Evolutionary conservation across 2,329 filamentous ascomycete genomes (phyloP).

Genomic region (Alternaria metachromatica): DNA sequence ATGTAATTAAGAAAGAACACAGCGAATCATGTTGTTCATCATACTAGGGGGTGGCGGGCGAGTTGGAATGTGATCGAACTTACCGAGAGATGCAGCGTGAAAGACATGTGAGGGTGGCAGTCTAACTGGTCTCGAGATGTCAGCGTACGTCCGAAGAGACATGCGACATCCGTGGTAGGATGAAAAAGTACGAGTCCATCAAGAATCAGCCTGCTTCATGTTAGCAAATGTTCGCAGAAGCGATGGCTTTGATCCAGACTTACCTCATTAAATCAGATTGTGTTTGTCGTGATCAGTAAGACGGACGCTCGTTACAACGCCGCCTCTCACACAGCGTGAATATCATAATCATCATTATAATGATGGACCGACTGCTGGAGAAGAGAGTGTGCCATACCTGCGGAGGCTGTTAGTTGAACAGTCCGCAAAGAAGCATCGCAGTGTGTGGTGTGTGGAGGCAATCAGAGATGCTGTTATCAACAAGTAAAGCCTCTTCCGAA

Average conservation of each 20-base stretch:
- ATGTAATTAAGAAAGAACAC: constrained; percentile 68
- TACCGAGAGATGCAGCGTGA: constrained; percentile 17
- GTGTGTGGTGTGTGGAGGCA: constrained; percentile 23
- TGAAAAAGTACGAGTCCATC: constrained; percentile 40
- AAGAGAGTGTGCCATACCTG: constrained; percentile 40
- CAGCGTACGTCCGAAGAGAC: constrained; percentile 25
- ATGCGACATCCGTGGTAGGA: constrained; percentile 14
- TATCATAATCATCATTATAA: constrained; percentile 69
- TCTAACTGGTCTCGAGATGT: constrained; percentile 21
- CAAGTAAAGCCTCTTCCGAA: constrained; percentile 63
- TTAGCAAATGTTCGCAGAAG: constrained; percentile 26
- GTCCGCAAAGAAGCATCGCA: constrained; percentile 6
- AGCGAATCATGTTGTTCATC: constrained; percentile 67
- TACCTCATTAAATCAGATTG: constrained; percentile 77
- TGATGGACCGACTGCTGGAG: constrained; percentile 52
- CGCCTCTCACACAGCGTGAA: constrained; percentile 73
- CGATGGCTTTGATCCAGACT: constrained; percentile 13
- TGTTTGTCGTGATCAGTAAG: constrained; percentile 66
- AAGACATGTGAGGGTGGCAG: background rate
- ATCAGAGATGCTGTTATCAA: constrained; percentile 76
- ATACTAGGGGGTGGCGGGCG: constrained; percentile 41
- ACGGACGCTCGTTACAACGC: constrained; percentile 55
- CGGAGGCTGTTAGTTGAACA: constrained; percentile 25
- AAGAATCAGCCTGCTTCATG: constrained; percentile 43
- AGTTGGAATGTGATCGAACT: constrained; percentile 8